Evolutionary conservation across 805 yeast species (phyloP).

Genomic region (Teunomyces funiuensis): DNA sequence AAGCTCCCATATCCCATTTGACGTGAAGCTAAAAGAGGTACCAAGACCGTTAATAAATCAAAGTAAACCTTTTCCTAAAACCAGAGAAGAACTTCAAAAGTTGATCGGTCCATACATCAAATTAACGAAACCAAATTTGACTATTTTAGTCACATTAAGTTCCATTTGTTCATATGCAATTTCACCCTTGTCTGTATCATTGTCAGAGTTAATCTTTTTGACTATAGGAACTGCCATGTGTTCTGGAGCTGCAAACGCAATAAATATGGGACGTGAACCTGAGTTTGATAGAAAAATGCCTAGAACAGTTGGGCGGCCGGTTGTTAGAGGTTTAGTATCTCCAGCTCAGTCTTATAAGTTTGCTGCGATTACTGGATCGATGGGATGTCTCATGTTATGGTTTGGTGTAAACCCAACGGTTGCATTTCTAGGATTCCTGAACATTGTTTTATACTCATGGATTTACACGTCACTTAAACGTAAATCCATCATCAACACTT

Average conservation of each 20-base stretch:
- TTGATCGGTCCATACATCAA: constrained; percentile 65
- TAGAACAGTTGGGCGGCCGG: constrained; percentile 85
- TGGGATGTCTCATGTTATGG: constrained; percentile 69
- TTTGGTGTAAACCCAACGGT: constrained; percentile 86
- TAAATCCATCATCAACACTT: constrained; percentile 80
- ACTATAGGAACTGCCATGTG: constrained; percentile 84
- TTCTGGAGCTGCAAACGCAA: constrained; percentile 94
- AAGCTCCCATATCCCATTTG: constrained; percentile 50
- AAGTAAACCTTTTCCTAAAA: constrained; percentile 1
- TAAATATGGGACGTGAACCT: constrained; percentile 96
- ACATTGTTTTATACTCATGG: constrained; percentile 86
- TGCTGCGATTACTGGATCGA: constrained; percentile 70
- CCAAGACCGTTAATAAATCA: not conserved
- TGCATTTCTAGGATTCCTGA: constrained; percentile 73
- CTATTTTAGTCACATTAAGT: constrained; percentile 84
- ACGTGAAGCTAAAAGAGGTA: constrained; percentile 45
- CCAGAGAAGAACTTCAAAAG: constrained; percentile 31
- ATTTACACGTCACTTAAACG: constrained; percentile 88
- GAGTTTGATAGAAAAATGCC: constrained; percentile 84
- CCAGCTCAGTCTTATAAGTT: constrained; percentile 77
- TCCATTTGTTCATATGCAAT: constrained; percentile 93
- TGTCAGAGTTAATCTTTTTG: constrained; percentile 66
- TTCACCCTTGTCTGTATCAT: constrained; percentile 78
- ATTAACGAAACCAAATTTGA: constrained; percentile 86
- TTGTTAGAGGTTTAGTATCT: constrained; percentile 77